Evolutionary conservation across 2,329 filamentous ascomycete species (phyloP), one percentile per base, ranked within the genome.

Genomic region (Cladosporium sphaerospermum): DNA sequence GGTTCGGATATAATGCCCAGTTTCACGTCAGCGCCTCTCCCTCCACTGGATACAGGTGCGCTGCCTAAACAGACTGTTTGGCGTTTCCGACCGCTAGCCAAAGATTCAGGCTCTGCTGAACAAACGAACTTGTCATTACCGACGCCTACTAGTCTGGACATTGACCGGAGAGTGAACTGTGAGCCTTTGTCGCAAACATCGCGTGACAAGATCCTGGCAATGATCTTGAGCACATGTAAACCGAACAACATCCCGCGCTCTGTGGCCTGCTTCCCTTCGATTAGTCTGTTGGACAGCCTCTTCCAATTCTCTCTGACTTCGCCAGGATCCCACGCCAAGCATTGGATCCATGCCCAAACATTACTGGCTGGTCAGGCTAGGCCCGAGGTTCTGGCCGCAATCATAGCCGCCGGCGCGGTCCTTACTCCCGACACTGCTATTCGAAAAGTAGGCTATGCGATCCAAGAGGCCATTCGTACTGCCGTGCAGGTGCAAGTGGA

Each of bases 331-430:
- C 75, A 82, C 55, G 73, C 82, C 0, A 80, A 79, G 44, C 73
- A 75, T 43, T 85, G 78, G 73, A 77, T 87, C 53, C 83, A 86
- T 65, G 75, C 81, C 43, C 76, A 80, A 1, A 81, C 80, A 0
- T 78, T 86, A 37, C 75, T 73, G 1, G 72, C 83, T 7, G 79
- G 79, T 14, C 70, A 72, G 2, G 74, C 80, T 54, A 75, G 75
- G 55, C 77, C 82, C 0, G 81, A 85, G 58, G 79, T 84, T 66
- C 70, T 85, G 11, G 80, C 77, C 5, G 74, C 75, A n/a, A 77
- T 82, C 3, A 76, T 80, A 0, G 79, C 83, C 3, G 77, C 77
- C n/a, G 83, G 83, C 4, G 82, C 82, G 5, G 75, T 79, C 0
- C 68, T 79, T 42, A 80, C 81, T 2, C 78, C 82, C 0, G 76